These are phyloP conservation scores for Vicia sativa DNA, from an alignment of 306 rosid species.

Conservation along the genomic window DNA sequence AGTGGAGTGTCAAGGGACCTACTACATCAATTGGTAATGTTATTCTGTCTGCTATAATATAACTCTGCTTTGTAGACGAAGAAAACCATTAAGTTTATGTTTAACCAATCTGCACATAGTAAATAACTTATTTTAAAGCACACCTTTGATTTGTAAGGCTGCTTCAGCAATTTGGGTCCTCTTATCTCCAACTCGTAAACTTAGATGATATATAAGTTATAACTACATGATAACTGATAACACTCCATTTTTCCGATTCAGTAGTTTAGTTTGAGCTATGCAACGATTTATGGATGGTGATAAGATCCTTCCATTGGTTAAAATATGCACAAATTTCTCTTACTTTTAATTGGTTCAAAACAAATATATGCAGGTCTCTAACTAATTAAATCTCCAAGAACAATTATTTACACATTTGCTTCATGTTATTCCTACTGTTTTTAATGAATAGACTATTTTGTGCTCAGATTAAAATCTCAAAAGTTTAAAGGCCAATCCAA, in stretches of 20 bases:
- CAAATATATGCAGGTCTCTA: not conserved
- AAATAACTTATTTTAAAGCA: not conserved
- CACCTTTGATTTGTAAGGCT: not conserved
- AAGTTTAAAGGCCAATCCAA: constrained; percentile 43
- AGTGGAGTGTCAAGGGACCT: constrained; percentile 75
- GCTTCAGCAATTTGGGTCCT: not conserved
- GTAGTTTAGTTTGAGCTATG: not conserved
- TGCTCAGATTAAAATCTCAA: constrained; percentile 5
- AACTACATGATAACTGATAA: not conserved
- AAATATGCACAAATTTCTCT: not conserved
- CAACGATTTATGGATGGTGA: not conserved
- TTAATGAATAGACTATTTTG: constrained; percentile 11
- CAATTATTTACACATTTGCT: not conserved
- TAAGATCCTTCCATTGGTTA: not conserved
- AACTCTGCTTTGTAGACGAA: not conserved
- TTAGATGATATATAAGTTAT: not conserved
- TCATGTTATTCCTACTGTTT: not conserved
- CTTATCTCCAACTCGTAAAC: not conserved
- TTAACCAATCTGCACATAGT: too few species aligned
- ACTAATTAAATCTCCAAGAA: not conserved
- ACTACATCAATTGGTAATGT: constrained; percentile 78
- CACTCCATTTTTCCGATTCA: not conserved
- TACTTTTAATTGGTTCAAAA: not conserved
- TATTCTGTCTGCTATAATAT: not conserved
- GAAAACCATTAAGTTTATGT: not conserved